A percentile compares a stretch with the other conserved stretches of the same genome.
Evolutionary conservation across 306 rosid species (phyloP).

Genomic region (Quercus variabilis): DNA sequence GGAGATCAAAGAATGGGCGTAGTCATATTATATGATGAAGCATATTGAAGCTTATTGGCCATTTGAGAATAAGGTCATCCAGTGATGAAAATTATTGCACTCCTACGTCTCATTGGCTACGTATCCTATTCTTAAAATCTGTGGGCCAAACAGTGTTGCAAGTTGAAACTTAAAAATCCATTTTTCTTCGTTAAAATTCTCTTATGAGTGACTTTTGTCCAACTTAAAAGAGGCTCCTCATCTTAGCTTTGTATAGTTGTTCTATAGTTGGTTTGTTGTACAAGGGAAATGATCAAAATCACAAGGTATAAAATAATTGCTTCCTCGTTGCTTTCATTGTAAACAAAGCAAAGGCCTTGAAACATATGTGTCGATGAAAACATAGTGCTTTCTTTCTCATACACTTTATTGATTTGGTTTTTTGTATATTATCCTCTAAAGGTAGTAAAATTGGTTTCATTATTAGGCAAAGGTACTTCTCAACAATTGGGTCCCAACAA

Average conservation of each 20-base stretch:
- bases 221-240: too few relatives aligned
- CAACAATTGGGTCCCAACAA: not conserved
- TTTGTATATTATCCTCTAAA: not conserved
- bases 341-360: conserved; percentile 38
- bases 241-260: not conserved
- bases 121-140: too few relatives aligned
- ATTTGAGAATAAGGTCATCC: too few relatives aligned
- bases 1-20: too few relatives aligned
- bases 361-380: not conserved
- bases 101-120: too few relatives aligned
- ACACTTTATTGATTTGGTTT: not conserved
- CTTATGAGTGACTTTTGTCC: too few relatives aligned
- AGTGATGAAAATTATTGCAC: too few relatives aligned
- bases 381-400: conserved; percentile 1
- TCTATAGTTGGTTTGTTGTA: conserved; percentile 9
- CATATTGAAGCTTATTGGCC: too few relatives aligned
- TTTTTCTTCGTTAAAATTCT: too few relatives aligned
- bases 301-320: conserved; percentile 1
- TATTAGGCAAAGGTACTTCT: not conserved
- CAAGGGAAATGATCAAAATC: conserved; percentile 24
- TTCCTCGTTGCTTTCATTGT: conserved; percentile 35
- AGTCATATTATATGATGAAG: too few relatives aligned
- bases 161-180: too few relatives aligned
- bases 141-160: too few relatives aligned
- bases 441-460: not conserved